These are phyloP conservation scores for Hypoxylon trugodes DNA, from an alignment of 495 filamentous ascomycete genomes.

Conservation along the genomic window DNA sequence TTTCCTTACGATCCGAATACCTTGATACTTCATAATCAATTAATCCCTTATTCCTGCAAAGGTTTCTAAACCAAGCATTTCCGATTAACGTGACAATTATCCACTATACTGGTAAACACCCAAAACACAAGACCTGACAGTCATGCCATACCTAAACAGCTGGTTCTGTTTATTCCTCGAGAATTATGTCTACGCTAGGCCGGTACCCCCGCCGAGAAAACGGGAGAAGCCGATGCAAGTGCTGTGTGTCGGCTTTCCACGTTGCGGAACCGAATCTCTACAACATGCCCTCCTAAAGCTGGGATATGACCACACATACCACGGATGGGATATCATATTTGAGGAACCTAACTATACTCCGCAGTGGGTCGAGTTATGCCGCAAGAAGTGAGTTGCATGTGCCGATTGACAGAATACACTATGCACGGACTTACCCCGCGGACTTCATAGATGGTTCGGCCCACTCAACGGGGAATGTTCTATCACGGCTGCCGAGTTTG, in stretches of 20 bases:
- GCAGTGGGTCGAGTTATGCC: conserved; percentile 52
- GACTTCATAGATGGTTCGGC: conserved; percentile 6
- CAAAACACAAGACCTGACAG: background rate
- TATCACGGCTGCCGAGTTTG: conserved; percentile 66
- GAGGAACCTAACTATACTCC: conserved; percentile 67
- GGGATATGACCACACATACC: conserved; percentile 69
- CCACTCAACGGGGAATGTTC: conserved; percentile 18
- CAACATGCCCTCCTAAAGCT: conserved; percentile 66
- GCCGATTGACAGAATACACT: background rate
- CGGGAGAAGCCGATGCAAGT: conserved; percentile 71
- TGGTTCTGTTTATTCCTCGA: conserved; percentile 42
- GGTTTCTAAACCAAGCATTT: no score
- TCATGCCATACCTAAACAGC: conserved; percentile 19
- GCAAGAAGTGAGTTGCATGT: conserved; percentile 32
- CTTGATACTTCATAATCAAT: no score
- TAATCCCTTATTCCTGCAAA: no score
- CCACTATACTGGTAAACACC: no score
- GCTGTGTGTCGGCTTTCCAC: conserved; percentile 66
- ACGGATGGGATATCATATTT: conserved; percentile 71
- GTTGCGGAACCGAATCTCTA: conserved; percentile 71
- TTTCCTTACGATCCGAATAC: no score
- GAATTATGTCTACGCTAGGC: conserved; percentile 34
- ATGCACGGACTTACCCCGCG: background rate
- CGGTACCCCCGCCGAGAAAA: conserved; percentile 40
- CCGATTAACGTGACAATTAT: no score